Base-by-base conservation (phyloP, 2,329 filamentous ascomycete genomes). In the Plenodomus lindquistii region DNA sequence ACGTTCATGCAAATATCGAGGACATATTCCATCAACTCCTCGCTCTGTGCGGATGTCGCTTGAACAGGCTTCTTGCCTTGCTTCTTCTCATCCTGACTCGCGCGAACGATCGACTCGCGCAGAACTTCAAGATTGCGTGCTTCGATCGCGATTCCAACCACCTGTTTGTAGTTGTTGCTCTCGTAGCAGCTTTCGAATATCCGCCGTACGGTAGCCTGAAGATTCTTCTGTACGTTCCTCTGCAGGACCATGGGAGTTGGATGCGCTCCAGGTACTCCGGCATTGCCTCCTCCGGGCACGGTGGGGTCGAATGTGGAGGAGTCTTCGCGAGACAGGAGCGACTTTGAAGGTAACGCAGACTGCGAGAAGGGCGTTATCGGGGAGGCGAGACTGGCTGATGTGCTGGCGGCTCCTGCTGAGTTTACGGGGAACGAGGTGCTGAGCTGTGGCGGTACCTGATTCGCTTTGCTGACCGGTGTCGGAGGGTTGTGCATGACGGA, bases 1-100 rank as follows among this genome's bases (percentile, higher is more conserved):
- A 97, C 87, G 54, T 95, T 92, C 91, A 99, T 96, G 79, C 93
- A 97, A 59, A 99, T 95, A 60, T 92, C 86, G 53, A 99, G 77
- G 17, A 94, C 88, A 67, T 99, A 99, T 62, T 99, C 94, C 87
- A 99, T 94, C 48, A 99, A 77, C 70, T 97, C 93, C 69, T 97
- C 92, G 16, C 91, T 87, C 21, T 86, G 84, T 3, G 83, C 81
- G 40, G 78, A 74, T 10, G 73, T 71, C 37, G 77, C 74, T 18
- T 81, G 80, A 29, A 77, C 75, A 18, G 77, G 77, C 67, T 80
- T 81, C 73, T 86, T 85, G 60, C 81, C 78, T 44, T 83, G 69
- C 55, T 69, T 81, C 75, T 88, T 91, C 73, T 91, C 90, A 57
- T 95, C 91, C 41, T 92, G 85, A 66, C 85, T 91, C n/a, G 90